These are phyloP conservation scores for Verticillium isaacii DNA, from an alignment of 2,329 filamentous ascomycete genomes.

Conservation along the genomic window DNA sequence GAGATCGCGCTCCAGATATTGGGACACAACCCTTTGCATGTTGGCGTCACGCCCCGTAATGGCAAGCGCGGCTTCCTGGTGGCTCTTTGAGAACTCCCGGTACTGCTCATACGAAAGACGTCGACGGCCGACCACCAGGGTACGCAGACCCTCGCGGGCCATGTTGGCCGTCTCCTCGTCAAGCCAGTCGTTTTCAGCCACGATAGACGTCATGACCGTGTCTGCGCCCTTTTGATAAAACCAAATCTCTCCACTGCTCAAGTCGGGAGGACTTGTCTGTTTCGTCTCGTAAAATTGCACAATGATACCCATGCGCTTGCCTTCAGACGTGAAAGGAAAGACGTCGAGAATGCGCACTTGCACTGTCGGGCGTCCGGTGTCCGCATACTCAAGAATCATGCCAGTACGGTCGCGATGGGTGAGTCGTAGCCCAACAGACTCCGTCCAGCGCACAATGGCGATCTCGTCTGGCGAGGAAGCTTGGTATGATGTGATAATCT, in stretches of 20 bases:
- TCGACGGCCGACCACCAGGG: slow-evolving; percentile 91
- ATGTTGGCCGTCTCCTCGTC: slow-evolving; percentile 99
- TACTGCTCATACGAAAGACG: slow-evolving; percentile 76
- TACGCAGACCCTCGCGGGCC: slow-evolving; percentile 92
- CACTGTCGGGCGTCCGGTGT: slow-evolving; percentile 70
- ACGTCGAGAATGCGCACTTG: slow-evolving; percentile 86
- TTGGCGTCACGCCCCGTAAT: slow-evolving; percentile 75
- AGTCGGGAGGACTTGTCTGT: slow-evolving; percentile 38
- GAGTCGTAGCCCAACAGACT: slow-evolving; percentile 82
- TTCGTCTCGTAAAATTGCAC: slow-evolving; percentile 72
- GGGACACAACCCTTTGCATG: slow-evolving; percentile 74
- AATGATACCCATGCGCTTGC: slow-evolving; percentile 97
- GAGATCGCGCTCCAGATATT: slow-evolving; percentile 80
- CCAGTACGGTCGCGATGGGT: slow-evolving; percentile 80
- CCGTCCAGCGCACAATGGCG: slow-evolving; percentile 93
- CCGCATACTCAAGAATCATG: slow-evolving; percentile 76
- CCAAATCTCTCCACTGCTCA: slow-evolving; percentile 77
- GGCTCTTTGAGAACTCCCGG: slow-evolving; percentile 68
- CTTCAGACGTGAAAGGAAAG: slow-evolving; percentile 96
- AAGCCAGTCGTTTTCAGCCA: slow-evolving; percentile 95
- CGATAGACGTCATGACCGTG: slow-evolving; percentile 95
- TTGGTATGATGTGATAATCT: slow-evolving; percentile 80
- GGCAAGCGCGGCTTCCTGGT: slow-evolving; percentile 75
- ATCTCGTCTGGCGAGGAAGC: slow-evolving; percentile 97
- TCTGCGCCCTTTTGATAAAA: slow-evolving; percentile 99